Evolutionary conservation across 2,329 filamentous ascomycete species (phyloP), one percentile per base, ranked within the genome.

Genomic region (Colletotrichum tropicale): DNA sequence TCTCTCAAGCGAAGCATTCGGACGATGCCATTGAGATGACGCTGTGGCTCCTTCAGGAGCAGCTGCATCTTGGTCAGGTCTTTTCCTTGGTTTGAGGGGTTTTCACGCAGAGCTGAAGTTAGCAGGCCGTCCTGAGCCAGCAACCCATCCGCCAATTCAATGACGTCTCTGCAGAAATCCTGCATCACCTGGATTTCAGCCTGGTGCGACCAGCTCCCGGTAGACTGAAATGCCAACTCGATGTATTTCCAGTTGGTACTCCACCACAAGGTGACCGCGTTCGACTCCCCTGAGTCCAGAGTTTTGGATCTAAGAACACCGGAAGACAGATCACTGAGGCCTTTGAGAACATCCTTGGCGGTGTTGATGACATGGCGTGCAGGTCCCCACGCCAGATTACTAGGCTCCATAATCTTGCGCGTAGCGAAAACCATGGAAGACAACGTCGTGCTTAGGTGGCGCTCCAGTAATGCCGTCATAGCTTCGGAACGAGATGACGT

Each of bases 1-100:
- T 99, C 97, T 77, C 96, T 94, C 6, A 99, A 89, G 73, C 97
- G 93, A 70, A 99, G 90, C 95, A 98, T 98, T 82, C 94, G 95
- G 48, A 94, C 93, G 85, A 98, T 93, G 18, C 92, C 92, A 82
- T 94, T 91, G 13, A 94, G 87, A 67, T 85, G 90, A 66, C 85
- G 84, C 7, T 91, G 91, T 3, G 94, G 94, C 16, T 91, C 88
- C 67, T 92, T 89, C 21, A 96, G 86, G 34, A 96, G 88, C 68
- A 79, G 80, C 68, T 81, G 85, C 76, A 80, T 81, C 76, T 84
- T 84, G 15, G 80, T 82, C 10, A 81, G 82, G 70, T 86, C 85
- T 28, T 86, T 85, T 67, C 86, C 85, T 28, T 86, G 85, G 68
- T 86, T 86, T 52, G 86, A 86, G 72, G 68, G 71, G 34, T 81